phyloP scores from a whole-genome alignment of 805 yeast species.

The Suhomyces prunicola region DNA sequence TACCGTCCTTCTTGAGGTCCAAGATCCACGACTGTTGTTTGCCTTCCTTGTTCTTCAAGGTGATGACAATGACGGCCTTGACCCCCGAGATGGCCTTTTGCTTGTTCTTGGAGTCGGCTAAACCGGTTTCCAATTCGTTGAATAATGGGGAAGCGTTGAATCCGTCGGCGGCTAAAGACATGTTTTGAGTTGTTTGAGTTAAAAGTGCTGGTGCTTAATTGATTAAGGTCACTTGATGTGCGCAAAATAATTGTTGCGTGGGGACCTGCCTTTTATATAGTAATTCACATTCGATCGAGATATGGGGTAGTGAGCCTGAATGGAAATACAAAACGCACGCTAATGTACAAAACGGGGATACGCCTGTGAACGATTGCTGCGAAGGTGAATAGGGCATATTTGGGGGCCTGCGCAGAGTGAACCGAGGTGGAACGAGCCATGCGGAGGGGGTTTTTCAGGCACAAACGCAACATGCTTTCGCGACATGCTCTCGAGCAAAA shows the following conservation, averaged over 20 bases:
- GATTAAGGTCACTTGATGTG: background rate
- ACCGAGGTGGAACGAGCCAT: background rate
- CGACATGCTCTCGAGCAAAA: background rate
- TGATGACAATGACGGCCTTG: conserved; percentile 62
- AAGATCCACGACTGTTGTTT: conserved; percentile 61
- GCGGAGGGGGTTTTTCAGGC: background rate
- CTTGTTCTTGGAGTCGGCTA: conserved; percentile 32
- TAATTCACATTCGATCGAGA: background rate
- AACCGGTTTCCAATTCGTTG: conserved; percentile 36
- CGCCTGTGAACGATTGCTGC: background rate
- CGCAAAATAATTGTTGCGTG: background rate
- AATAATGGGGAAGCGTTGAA: conserved; percentile 44
- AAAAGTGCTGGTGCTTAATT: background rate
- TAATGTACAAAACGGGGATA: background rate
- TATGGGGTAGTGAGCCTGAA: background rate
- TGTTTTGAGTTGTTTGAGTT: conserved; percentile 1
- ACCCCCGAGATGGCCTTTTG: conserved; percentile 46
- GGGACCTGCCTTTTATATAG: conserved; percentile 1
- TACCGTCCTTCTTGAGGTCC: conserved; percentile 63
- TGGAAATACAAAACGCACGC: background rate
- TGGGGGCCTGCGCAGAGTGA: background rate
- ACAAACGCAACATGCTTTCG: background rate
- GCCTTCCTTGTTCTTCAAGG: conserved; percentile 60
- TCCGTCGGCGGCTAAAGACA: conserved; percentile 34
- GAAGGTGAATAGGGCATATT: background rate